phyloP scores from a whole-genome alignment of 768 basidiomycete species.

The Termitomyces sp. region DNA sequence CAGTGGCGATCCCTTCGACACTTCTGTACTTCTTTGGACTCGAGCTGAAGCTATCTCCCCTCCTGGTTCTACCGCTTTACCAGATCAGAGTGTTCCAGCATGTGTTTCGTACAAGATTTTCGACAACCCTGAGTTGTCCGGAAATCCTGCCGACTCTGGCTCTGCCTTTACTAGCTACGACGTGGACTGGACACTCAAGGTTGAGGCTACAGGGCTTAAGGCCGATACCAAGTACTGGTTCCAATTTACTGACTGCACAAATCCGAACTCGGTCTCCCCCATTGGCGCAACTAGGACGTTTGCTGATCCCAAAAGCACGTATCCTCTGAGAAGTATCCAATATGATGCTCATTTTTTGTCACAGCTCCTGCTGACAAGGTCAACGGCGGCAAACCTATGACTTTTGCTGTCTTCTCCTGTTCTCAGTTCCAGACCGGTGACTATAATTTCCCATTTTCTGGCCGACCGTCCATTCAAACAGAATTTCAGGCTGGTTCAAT shows the following conservation, averaged over 20 bases:
- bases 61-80: slow-evolving; percentile 1
- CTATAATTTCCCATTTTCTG: too few species aligned
- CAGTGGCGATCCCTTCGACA: neutral
- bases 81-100: slow-evolving; percentile 25
- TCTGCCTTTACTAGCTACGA: slow-evolving; percentile 53
- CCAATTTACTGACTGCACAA: slow-evolving; percentile 39
- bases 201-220: slow-evolving; percentile 46
- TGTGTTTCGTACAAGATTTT: slow-evolving; percentile 45
- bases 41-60: slow-evolving; percentile 37
- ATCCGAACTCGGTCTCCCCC: slow-evolving; percentile 34
- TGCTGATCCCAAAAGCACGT: neutral
- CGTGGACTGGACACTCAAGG: slow-evolving; percentile 56
- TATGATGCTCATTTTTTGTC: neutral
- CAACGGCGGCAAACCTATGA: too few species aligned
- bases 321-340: neutral
- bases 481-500: slow-evolving; percentile 35
- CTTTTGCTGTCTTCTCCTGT: too few species aligned
- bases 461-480: too few species aligned
- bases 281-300: slow-evolving; percentile 46
- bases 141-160: slow-evolving; percentile 30
- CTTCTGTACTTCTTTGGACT: slow-evolving; percentile 34
- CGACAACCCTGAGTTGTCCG: slow-evolving; percentile 27
- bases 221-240: slow-evolving; percentile 52
- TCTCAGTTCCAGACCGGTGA: too few species aligned
- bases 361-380: slow-evolving; percentile 29